A percentile compares a stretch with the other conserved stretches of the same genome.
These are phyloP conservation scores for Eimeria acervulina DNA, from an alignment of 169 alveolate species.

Conservation along the genomic window DNA sequence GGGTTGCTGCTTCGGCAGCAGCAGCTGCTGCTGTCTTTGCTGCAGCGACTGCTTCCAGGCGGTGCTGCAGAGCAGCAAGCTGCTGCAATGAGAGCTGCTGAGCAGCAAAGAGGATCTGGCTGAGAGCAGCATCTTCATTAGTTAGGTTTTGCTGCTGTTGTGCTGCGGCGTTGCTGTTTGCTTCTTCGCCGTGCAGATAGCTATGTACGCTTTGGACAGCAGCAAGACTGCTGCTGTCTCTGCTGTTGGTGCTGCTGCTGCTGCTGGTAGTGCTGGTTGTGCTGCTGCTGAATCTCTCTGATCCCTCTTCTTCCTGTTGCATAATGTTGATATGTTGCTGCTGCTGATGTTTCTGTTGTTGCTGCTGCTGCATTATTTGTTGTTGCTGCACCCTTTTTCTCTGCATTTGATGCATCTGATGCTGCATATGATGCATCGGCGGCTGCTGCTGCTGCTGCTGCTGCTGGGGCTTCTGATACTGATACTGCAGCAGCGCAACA, in stretches of 20 bases:
- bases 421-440: no score
- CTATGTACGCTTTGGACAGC: no score
- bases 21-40: slow-evolving; percentile 16
- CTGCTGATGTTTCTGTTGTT: not conserved
- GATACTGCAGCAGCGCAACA: slow-evolving; percentile 6
- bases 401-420: no score
- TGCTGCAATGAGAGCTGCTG: slow-evolving; percentile 8
- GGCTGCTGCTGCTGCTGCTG: no score
- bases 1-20: not conserved
- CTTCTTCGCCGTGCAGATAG: not conserved
- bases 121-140: not conserved
- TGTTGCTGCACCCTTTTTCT: no score
- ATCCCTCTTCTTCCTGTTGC: not conserved
- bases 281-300: not conserved
- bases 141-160: not conserved
- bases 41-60: slow-evolving; percentile 1
- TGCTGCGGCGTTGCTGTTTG: not conserved
- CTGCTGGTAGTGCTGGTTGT: not conserved
- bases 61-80: slow-evolving; percentile 13
- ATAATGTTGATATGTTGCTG: not conserved
- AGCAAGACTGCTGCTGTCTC: not conserved
- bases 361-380: slow-evolving; percentile 41
- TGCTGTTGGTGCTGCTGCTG: slow-evolving; percentile 15
- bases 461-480: no score
- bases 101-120: not conserved